Conservation (phyloP, 495 filamentous ascomycete genomes). For the Usnea hakonensis region DNA sequence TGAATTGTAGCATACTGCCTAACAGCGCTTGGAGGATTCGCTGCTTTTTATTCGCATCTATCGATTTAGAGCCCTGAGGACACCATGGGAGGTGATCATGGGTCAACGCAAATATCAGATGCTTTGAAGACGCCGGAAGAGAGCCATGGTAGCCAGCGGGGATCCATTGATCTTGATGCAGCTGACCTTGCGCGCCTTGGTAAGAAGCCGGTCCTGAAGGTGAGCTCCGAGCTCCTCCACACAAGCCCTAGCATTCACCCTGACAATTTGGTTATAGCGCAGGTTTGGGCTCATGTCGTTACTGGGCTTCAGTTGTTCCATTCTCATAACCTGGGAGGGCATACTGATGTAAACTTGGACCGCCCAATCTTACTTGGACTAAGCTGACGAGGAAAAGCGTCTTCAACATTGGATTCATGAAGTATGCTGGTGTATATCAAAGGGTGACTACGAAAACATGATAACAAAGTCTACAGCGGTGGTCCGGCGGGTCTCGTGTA, state of each 20-base stretch:
- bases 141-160: not conserved
- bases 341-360: conserved; percentile 6
- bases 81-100: not conserved
- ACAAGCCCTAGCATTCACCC: conserved; percentile 3
- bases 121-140: not conserved
- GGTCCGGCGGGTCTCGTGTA: conserved; percentile 47
- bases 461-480: conserved; percentile 26
- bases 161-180: conserved; percentile 28
- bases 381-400: conserved; percentile 21
- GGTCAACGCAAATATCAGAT: not conserved
- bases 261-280: conserved; percentile 25
- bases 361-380: not conserved
- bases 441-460: not conserved
- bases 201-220: conserved; percentile 43
- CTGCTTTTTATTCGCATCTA: not conserved
- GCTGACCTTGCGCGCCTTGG: conserved; percentile 39
- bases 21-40: not conserved
- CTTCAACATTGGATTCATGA: conserved; percentile 31
- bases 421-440: conserved; percentile 22
- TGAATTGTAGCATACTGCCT: not conserved
- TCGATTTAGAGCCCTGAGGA: not conserved
- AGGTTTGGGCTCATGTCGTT: conserved; percentile 43
- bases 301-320: conserved; percentile 42
- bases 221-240: not conserved
- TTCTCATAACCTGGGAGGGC: conserved; percentile 44